phyloP scores from a whole-genome alignment of 2,329 filamentous ascomycete species.

The Setomelanomma holmii region DNA sequence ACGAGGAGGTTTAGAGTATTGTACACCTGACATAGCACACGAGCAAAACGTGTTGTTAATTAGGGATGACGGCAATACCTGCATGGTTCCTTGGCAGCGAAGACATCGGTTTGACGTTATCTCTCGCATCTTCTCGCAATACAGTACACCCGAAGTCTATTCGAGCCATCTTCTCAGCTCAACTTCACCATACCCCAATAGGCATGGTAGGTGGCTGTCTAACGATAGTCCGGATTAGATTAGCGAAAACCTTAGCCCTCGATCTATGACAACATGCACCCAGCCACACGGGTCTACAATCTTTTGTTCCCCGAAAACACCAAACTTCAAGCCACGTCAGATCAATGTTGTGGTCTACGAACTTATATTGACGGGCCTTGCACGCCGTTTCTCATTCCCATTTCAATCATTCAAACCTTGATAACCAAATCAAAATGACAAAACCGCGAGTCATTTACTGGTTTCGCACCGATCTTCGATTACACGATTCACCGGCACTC shows the following conservation, averaged over 20 bases:
- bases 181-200: not conserved
- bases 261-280: constrained; percentile 42
- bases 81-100: no score
- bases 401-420: not conserved
- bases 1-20: constrained; percentile 9
- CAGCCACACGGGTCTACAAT: constrained; percentile 19
- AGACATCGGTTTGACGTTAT: no score
- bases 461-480: constrained; percentile 79
- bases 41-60: no score
- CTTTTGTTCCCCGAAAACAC: constrained; percentile 7
- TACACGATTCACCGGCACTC: constrained; percentile 79
- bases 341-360: no score
- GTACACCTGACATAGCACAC: not conserved
- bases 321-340: no score
- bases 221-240: constrained; percentile 13
- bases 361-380: no score
- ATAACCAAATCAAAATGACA: constrained; percentile 22
- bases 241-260: constrained; percentile 27
- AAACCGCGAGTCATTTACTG: constrained; percentile 72
- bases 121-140: no score
- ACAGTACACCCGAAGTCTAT: no score
- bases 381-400: not conserved
- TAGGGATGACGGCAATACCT: no score
- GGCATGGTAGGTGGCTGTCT: not conserved
- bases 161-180: no score